phyloP scores from a whole-genome alignment of 306 rosid species.

The Lathyrus sativus region DNA sequence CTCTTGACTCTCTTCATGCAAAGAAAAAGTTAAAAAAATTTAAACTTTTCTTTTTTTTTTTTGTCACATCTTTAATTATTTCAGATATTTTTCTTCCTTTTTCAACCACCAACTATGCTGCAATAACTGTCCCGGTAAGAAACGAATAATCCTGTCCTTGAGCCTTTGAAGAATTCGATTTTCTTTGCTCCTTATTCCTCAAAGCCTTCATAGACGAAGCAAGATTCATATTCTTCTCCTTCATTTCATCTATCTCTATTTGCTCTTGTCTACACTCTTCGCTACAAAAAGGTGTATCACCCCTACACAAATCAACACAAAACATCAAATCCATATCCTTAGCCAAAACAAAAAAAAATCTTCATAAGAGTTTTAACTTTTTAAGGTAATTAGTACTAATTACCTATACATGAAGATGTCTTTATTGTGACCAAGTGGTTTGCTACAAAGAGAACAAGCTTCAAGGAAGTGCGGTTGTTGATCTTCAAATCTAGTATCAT shows the following conservation, averaged over 20 bases:
- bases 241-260: constrained; percentile 71
- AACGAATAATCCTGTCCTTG: constrained; percentile 47
- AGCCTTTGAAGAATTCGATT: constrained; percentile 57
- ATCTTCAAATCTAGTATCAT: constrained; percentile 72
- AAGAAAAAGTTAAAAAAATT: constrained; percentile 23
- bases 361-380: constrained; percentile 1
- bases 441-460: constrained; percentile 73
- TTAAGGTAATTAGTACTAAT: constrained; percentile 3
- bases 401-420: constrained; percentile 99
- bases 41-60: not conserved
- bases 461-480: constrained; percentile 75
- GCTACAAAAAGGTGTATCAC: constrained; percentile 93
- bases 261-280: constrained; percentile 86
- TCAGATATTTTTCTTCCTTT: not conserved
- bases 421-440: constrained; percentile 58
- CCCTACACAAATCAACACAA: constrained; percentile 53
- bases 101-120: constrained; percentile 48
- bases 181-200: constrained; percentile 66
- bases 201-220: constrained; percentile 70
- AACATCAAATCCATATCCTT: not conserved
- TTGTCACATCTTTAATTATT: not conserved
- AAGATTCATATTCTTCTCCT: constrained; percentile 66
- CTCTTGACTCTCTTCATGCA: constrained; percentile 39
- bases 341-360: not conserved
- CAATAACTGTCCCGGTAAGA: constrained; percentile 69